These are phyloP conservation scores for Zalerion maritima DNA, from an alignment of 495 filamentous ascomycete genomes.

Conservation along the genomic window DNA sequence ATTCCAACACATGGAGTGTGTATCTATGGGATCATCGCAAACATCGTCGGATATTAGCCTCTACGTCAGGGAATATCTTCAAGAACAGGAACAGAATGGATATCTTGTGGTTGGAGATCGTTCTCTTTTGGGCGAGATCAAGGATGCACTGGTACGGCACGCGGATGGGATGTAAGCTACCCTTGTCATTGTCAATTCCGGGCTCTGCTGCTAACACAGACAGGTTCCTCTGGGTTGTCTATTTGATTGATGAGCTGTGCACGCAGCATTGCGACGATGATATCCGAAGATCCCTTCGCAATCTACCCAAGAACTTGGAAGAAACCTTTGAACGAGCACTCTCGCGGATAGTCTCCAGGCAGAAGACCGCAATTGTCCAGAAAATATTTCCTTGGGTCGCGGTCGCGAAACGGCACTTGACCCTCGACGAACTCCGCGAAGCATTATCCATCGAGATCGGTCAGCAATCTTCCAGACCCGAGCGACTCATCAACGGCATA, in stretches of 20 bases:
- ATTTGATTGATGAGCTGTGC: conserved; percentile 19
- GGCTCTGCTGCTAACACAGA: conserved; percentile 8
- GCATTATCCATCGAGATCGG: conserved; percentile 10
- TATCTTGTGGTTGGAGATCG: conserved; percentile 2
- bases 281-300: conserved; percentile 11
- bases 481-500: conserved; percentile 9
- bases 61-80: conserved; percentile 9
- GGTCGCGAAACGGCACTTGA: conserved; percentile 11
- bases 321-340: conserved; percentile 18
- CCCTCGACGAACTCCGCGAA: conserved; percentile 13
- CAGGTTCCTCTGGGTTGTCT: conserved; percentile 22
- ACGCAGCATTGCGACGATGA: conserved; percentile 16
- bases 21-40: conserved; percentile 5
- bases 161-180: conserved; percentile 10
- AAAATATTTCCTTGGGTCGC: conserved; percentile 12
- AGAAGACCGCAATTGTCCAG: conserved; percentile 6
- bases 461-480: conserved; percentile 5
- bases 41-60: conserved; percentile 12
- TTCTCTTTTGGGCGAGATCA: conserved; percentile 8
- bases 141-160: conserved; percentile 9
- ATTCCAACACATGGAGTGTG: conserved; percentile 3
- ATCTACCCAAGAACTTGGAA: conserved; percentile 16
- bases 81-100: neutral
- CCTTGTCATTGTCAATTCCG: conserved; percentile 2
- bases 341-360: conserved; percentile 5